Conservation (phyloP, 2,329 filamentous ascomycete genomes). For the Epichloe sibirici region DNA sequence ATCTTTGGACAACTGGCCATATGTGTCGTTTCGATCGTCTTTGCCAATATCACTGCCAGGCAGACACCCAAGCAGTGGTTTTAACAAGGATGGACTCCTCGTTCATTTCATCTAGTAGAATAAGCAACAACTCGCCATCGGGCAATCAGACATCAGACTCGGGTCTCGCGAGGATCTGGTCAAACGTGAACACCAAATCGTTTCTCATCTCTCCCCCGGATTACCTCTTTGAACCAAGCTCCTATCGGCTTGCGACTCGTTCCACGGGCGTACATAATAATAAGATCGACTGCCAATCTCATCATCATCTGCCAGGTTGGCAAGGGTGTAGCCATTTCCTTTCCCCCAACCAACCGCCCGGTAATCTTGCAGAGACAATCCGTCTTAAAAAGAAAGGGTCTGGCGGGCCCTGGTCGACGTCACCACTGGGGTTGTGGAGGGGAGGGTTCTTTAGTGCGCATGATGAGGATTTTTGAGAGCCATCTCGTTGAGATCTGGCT, state of each 20-base stretch:
- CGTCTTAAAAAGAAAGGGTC: background rate
- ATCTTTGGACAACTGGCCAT: too few species aligned
- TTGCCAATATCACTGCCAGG: too few species aligned
- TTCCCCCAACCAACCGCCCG: too few species aligned
- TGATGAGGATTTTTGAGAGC: background rate
- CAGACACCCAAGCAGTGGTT: too few species aligned
- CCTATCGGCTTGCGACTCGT: background rate
- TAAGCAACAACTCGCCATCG: too few species aligned
- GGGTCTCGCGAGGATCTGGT: too few species aligned
- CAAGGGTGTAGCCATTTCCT: background rate
- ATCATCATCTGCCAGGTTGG: background rate
- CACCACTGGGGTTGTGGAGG: background rate
- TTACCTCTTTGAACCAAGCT: background rate
- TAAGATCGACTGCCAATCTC: background rate
- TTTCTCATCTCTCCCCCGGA: background rate
- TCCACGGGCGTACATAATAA: background rate
- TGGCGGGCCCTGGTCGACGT: background rate
- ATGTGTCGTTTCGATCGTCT: too few species aligned
- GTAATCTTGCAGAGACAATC: background rate
- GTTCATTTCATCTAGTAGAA: too few species aligned
- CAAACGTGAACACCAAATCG: background rate
- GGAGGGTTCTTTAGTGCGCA: background rate
- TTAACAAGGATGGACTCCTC: too few species aligned
- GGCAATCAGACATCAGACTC: too few species aligned
- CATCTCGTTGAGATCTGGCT: background rate